Conservation (phyloP, 2,329 filamentous ascomycete genomes). For the Zasmidium angulare region DNA sequence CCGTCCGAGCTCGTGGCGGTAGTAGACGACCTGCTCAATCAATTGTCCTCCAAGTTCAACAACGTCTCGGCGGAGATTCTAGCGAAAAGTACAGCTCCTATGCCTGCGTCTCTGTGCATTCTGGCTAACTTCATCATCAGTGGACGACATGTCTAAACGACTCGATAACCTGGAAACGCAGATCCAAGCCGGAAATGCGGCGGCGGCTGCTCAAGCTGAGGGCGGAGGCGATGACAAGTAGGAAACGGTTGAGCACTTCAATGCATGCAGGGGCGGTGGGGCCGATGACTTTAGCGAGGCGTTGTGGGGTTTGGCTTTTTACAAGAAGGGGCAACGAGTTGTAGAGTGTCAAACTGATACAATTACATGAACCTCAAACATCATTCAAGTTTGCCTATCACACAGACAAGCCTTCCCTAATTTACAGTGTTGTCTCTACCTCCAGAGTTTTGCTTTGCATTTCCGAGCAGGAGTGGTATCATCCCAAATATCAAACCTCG, state of each 20-base stretch:
- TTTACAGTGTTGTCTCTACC: background rate
- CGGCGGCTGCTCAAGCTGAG: slow-evolving; percentile 9
- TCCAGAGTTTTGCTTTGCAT: background rate
- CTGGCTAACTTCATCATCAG: slow-evolving; percentile 48
- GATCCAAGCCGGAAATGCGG: slow-evolving; percentile 57
- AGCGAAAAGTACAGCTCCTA: slow-evolving; percentile 69
- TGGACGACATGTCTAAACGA: slow-evolving; percentile 90
- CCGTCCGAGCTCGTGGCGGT: slow-evolving; percentile 70
- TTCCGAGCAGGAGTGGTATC: slow-evolving; percentile 8
- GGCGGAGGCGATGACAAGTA: slow-evolving; percentile 4
- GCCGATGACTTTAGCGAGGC: slow-evolving; percentile 5
- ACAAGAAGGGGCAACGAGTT: no score
- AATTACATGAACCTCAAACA: no score
- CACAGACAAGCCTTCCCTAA: no score
- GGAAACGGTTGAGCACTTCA: background rate
- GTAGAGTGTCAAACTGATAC: no score
- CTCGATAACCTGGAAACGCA: slow-evolving; percentile 80
- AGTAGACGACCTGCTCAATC: slow-evolving; percentile 83
- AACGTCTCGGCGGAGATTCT: slow-evolving; percentile 84
- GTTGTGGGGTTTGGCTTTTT: background rate
- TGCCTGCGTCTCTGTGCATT: background rate
- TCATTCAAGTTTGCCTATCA: no score
- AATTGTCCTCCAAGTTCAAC: slow-evolving; percentile 81
- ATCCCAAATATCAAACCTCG: background rate
- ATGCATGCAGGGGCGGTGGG: no score